A percentile compares a stretch with the other conserved stretches of the same genome.
phyloP scores from a whole-genome alignment of 768 basidiomycete genomes.

The Dacryopinax spathularia region DNA sequence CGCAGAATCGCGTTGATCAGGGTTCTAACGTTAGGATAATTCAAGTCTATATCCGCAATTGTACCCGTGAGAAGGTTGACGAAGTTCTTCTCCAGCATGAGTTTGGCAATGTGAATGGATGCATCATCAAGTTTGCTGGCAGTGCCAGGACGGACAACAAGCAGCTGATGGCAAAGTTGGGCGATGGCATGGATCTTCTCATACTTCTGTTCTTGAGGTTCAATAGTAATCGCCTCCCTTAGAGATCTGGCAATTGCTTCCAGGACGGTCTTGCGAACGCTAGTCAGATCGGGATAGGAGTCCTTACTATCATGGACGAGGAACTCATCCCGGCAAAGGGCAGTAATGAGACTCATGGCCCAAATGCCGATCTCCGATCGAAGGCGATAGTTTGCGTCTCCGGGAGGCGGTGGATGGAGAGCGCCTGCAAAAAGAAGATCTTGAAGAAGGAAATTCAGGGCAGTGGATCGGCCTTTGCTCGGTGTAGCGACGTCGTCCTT shows the following conservation, averaged over 20 bases:
- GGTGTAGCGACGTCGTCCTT: conserved; percentile 39
- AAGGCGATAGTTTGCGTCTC: conserved; percentile 37
- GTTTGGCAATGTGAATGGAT: conserved; percentile 86
- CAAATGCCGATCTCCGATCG: conserved; percentile 21
- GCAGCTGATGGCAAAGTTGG: conserved; percentile 74
- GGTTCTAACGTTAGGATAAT: conserved; percentile 79
- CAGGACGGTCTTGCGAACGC: conserved; percentile 83
- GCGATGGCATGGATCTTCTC: conserved; percentile 75
- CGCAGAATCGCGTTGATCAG: conserved; percentile 78
- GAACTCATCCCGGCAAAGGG: conserved; percentile 80
- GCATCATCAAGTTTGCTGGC: conserved; percentile 44
- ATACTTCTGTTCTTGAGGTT: conserved; percentile 55
- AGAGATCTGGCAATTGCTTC: conserved; percentile 77
- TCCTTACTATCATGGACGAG: conserved; percentile 58
- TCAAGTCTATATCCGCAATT: conserved; percentile 84
- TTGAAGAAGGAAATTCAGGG: conserved; percentile 66
- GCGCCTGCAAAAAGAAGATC: conserved; percentile 70
- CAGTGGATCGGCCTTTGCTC: conserved; percentile 47
- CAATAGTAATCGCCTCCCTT: conserved; percentile 55
- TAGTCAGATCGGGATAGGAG: conserved; percentile 58
- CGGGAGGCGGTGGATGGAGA: conserved; percentile 46
- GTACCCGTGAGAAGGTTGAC: conserved; percentile 78
- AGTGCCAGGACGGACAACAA: conserved; percentile 33
- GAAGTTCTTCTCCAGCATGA: conserved; percentile 97
- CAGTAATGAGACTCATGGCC: conserved; percentile 61